A percentile compares a stretch with the other conserved stretches of the same genome.
Evolutionary conservation across 169 alveolate genomes (phyloP).

Genomic region (Blepharisma undulans): DNA sequence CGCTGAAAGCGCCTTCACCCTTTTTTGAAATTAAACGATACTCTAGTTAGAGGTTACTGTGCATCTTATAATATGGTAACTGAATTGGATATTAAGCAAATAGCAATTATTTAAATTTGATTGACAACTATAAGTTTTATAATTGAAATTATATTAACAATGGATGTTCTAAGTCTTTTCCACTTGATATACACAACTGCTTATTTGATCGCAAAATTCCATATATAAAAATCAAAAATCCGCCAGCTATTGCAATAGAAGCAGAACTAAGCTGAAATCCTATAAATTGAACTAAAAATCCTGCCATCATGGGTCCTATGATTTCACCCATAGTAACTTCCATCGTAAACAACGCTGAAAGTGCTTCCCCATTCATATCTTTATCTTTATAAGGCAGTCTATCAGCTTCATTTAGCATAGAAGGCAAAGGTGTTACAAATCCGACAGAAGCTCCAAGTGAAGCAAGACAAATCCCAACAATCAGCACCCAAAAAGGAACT

Average conservation of each 20-base stretch:
- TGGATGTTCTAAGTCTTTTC: neutral
- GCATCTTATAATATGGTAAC: too few species aligned
- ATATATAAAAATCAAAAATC: too few species aligned
- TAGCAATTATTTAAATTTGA: too few species aligned
- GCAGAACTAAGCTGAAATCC: neutral
- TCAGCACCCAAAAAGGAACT: neutral
- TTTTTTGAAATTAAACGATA: slow-evolving; percentile 77
- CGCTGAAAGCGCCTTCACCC: slow-evolving; percentile 90
- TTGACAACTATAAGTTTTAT: too few species aligned
- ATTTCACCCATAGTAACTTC: neutral
- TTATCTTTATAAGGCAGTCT: neutral
- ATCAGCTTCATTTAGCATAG: neutral
- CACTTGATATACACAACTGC: neutral
- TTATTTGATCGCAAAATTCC: neutral
- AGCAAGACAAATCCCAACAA: neutral
- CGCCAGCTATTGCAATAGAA: neutral
- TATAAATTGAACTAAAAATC: neutral
- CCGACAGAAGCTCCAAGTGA: neutral
- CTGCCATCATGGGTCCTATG: neutral
- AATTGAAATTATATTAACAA: neutral
- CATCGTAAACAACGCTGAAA: neutral
- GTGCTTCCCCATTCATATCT: neutral
- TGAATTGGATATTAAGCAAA: too few species aligned
- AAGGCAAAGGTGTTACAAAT: neutral
- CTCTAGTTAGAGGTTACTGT: slow-evolving; percentile 41